Percentiles rank a stretch among this genome's conserved stretches.
These are phyloP conservation scores for Lecanicillium sp. DNA, from an alignment of 2,329 filamentous ascomycete species.

Conservation along the genomic window DNA sequence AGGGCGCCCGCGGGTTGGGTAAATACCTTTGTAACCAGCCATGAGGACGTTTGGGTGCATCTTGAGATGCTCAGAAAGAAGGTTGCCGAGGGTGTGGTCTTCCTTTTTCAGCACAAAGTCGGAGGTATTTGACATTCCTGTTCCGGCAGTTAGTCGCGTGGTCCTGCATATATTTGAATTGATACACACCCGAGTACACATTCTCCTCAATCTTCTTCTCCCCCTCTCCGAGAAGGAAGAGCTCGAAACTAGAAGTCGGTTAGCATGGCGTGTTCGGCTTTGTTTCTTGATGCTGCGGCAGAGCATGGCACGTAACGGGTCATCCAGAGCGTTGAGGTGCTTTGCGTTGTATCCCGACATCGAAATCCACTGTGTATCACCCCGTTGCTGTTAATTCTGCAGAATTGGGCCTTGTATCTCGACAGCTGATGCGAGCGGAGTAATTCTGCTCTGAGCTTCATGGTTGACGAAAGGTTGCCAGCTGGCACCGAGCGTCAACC, in stretches of 20 bases:
- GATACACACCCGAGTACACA: conserved; percentile 72
- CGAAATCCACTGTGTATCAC: not conserved
- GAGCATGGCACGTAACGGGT: conserved; percentile 22
- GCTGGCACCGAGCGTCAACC: not conserved
- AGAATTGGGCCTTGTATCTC: not conserved
- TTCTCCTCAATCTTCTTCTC: conserved; percentile 92
- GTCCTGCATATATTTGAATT: not conserved
- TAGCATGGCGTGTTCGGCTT: conserved; percentile 6
- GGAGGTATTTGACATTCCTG: conserved; percentile 83
- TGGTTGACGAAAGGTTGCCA: not conserved
- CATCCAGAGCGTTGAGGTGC: conserved; percentile 30
- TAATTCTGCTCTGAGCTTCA: not conserved
- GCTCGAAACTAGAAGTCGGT: conserved; percentile 64
- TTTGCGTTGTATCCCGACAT: conserved; percentile 30
- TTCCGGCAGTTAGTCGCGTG: not conserved
- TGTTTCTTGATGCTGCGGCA: not conserved
- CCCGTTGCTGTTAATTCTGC: not conserved
- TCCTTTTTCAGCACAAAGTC: conserved; percentile 96
- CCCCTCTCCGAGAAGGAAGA: conserved; percentile 77
- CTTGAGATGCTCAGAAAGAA: conserved; percentile 79
- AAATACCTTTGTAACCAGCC: conserved; percentile 79
- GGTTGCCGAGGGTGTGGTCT: conserved; percentile 90
- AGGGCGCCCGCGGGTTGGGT: not conserved
- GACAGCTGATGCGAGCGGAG: not conserved
- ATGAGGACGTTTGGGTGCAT: conserved; percentile 79